These are phyloP conservation scores for Sporisorium scitamineum DNA, from an alignment of 1,284 basidiomycete genomes.

Conservation along the genomic window DNA sequence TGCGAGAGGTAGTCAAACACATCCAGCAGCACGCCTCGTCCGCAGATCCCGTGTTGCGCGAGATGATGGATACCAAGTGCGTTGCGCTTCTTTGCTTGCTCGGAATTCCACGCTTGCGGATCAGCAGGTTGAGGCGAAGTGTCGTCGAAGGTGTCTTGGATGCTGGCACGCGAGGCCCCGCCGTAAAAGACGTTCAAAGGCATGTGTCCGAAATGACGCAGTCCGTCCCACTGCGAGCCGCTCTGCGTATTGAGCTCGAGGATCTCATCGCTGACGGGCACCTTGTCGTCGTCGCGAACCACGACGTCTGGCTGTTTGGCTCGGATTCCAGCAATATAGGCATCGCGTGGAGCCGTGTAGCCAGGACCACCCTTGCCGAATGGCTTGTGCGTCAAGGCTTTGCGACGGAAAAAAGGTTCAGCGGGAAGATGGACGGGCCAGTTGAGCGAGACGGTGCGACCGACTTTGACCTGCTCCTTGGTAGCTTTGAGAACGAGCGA, in stretches of 20 bases:
- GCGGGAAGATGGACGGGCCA: conserved; percentile 60
- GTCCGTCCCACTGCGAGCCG: conserved; percentile 80
- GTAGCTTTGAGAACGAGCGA: conserved; percentile 76
- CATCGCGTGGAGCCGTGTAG: conserved; percentile 36
- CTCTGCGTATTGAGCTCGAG: conserved; percentile 78
- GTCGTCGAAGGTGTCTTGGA: conserved; percentile 45
- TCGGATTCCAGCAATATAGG: conserved; percentile 19
- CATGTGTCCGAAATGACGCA: conserved; percentile 66
- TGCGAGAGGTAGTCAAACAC: conserved; percentile 69
- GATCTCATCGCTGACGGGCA: conserved; percentile 60
- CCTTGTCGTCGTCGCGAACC: conserved; percentile 25
- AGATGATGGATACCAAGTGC: conserved; percentile 52
- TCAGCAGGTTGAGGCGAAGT: conserved; percentile 25
- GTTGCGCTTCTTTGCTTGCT: conserved; percentile 29
- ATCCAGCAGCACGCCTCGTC: conserved; percentile 78
- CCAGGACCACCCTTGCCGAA: conserved; percentile 41
- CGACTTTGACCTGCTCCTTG: conserved; percentile 75
- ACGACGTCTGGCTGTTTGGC: conserved; percentile 24
- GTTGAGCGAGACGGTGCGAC: conserved; percentile 52
- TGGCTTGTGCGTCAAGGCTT: conserved; percentile 42
- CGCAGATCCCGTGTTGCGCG: conserved; percentile 80
- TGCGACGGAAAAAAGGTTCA: conserved; percentile 56
- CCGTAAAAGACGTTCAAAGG: conserved; percentile 59
- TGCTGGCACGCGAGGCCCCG: conserved; percentile 45
- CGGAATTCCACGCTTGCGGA: conserved; percentile 28